A percentile compares a stretch with the other conserved stretches of the same genome.
Evolutionary conservation across 805 yeast species (phyloP).

Genomic region (Nakazawaea populi): DNA sequence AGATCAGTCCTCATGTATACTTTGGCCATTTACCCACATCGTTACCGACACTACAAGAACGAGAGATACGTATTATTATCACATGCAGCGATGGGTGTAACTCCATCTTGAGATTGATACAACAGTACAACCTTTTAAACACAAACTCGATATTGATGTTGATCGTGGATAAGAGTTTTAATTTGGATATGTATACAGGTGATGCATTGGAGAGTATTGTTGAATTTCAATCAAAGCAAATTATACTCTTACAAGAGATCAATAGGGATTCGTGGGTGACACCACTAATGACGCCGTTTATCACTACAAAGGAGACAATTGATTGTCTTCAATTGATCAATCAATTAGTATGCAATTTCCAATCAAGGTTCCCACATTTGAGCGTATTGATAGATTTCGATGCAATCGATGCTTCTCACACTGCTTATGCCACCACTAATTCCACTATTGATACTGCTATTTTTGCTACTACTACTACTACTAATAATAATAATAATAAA

Average conservation of each 20-base stretch:
- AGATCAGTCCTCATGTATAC: conserved; percentile 1
- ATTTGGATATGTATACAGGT: neutral
- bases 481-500: too few species aligned
- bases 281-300: conserved; percentile 1
- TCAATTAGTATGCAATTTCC: conserved; percentile 1
- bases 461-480: too few species aligned
- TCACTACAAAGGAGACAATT: neutral
- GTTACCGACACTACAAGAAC: neutral
- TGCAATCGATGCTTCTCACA: neutral
- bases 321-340: neutral
- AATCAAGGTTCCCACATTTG: conserved; percentile 1
- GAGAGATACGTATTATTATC: conserved; percentile 1
- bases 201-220: neutral
- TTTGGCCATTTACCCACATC: conserved; percentile 2
- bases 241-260: neutral
- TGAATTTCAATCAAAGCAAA: neutral
- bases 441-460: neutral
- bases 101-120: neutral
- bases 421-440: neutral
- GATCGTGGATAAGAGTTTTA: conserved; percentile 1
- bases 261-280: neutral
- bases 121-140: neutral
- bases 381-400: conserved; percentile 2
- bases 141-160: conserved; percentile 1
- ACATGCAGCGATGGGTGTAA: neutral